Conservation (phyloP, 371 early-diverging fungal species). For the Lichtheimia ornata region DNA sequence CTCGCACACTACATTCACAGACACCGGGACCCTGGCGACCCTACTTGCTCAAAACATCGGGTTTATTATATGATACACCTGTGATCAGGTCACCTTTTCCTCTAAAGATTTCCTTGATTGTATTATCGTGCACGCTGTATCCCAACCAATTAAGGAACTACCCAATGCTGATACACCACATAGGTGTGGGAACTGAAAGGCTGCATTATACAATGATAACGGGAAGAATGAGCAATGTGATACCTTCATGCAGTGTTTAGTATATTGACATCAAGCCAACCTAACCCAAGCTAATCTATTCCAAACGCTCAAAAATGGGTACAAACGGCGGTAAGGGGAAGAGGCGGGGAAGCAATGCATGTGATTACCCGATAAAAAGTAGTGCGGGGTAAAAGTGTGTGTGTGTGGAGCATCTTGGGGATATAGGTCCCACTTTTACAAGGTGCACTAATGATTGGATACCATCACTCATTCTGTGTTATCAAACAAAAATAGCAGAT, state of each 20-base stretch:
- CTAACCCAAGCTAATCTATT: no score
- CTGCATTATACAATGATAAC: background rate
- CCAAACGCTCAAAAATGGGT: background rate
- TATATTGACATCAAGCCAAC: background rate
- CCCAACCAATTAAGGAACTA: background rate
- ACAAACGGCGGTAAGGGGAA: constrained; percentile 1
- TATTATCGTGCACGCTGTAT: background rate
- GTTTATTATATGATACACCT: background rate
- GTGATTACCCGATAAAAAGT: constrained; percentile 7
- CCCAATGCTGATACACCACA: background rate
- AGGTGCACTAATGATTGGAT: constrained; percentile 8
- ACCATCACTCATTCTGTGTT: constrained; percentile 7
- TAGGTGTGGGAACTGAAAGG: background rate
- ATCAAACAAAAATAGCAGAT: constrained; percentile 8
- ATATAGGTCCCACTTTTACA: background rate
- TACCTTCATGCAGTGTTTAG: background rate
- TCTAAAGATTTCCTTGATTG: constrained; percentile 1
- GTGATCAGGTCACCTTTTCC: constrained; percentile 1
- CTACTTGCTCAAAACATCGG: constrained; percentile 1
- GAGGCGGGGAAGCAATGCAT: constrained; percentile 11
- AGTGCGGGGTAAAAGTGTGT: constrained; percentile 10
- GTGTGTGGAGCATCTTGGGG: background rate
- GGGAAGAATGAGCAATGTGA: background rate
- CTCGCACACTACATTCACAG: background rate
- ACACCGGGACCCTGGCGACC: constrained; percentile 2